Conservation (phyloP, 805 yeast species). For the Teunomyces panamensis region DNA sequence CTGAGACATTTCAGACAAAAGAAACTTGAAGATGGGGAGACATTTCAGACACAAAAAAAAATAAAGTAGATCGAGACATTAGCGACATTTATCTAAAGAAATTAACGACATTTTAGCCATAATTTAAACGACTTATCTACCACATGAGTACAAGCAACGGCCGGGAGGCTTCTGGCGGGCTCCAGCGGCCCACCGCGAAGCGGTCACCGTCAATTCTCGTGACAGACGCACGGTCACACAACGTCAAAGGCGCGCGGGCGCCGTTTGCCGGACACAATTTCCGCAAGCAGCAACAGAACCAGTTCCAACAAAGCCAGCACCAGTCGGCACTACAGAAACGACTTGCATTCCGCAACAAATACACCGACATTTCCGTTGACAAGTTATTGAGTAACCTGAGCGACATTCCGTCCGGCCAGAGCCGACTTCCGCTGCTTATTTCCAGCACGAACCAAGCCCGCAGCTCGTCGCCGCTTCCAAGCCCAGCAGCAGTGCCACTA, state of each 20-base stretch:
- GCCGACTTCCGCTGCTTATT: slow-evolving; percentile 38
- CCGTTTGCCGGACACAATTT: slow-evolving; percentile 73
- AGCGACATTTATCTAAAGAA: background rate
- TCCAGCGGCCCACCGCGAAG: slow-evolving; percentile 60
- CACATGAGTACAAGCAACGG: slow-evolving; percentile 2
- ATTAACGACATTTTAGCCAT: background rate
- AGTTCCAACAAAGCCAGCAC: slow-evolving; percentile 18
- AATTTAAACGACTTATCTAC: background rate
- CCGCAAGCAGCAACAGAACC: slow-evolving; percentile 35
- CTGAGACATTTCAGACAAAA: background rate
- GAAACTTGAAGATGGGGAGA: background rate
- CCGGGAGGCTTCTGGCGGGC: background rate
- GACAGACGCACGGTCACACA: slow-evolving; percentile 73
- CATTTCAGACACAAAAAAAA: background rate
- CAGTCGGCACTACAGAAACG: slow-evolving; percentile 24
- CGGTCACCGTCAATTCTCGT: slow-evolving; percentile 92
- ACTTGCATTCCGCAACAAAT: slow-evolving; percentile 41
- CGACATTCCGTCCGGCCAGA: slow-evolving; percentile 83
- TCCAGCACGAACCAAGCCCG: slow-evolving; percentile 10
- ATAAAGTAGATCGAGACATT: background rate
- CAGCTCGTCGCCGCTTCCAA: slow-evolving; percentile 11
- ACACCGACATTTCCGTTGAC: slow-evolving; percentile 79
- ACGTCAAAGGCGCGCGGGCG: slow-evolving; percentile 53
- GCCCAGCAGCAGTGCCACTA: slow-evolving; percentile 18
- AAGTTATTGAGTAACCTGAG: slow-evolving; percentile 73